Conservation (phyloP, 176 grass and related monocot genomes). For the Hordeum marinum region DNA sequence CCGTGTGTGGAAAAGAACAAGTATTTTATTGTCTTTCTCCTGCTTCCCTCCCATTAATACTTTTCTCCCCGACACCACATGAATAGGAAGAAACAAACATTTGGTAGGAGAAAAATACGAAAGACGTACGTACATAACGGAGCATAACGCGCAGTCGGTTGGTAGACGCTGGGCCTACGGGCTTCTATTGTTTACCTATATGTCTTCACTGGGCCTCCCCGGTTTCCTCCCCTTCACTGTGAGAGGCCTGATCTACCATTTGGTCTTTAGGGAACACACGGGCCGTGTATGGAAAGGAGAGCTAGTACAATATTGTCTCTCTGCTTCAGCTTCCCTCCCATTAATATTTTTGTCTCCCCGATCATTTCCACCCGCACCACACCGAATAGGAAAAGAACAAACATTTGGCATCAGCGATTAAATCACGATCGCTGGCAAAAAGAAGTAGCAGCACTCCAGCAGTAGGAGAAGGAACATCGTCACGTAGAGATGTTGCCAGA, state of each 20-base stretch:
- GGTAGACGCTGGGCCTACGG: neutral
- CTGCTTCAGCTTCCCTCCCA: neutral
- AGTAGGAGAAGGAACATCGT: neutral
- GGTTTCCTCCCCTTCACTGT: neutral
- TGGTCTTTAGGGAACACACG: neutral
- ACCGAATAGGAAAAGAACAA: neutral
- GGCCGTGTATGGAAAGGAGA: neutral
- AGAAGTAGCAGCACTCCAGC: neutral
- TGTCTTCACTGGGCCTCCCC: neutral
- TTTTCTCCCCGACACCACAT: neutral
- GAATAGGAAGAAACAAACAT: neutral
- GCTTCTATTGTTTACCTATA: neutral
- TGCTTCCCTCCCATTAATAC: neutral
- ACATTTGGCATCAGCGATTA: neutral
- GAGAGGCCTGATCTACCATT: neutral
- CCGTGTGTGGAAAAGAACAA: neutral
- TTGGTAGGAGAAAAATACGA: neutral
- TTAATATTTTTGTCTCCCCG: neutral
- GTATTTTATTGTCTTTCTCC: neutral
- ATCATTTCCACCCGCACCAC: neutral
- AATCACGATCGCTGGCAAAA: conserved; percentile 1
- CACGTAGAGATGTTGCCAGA: neutral
- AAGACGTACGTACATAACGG: no score
- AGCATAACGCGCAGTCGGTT: neutral
- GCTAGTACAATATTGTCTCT: neutral